phyloP scores from a whole-genome alignment of 2,329 filamentous ascomycete species.

The Lachnellula subtilissima region DNA sequence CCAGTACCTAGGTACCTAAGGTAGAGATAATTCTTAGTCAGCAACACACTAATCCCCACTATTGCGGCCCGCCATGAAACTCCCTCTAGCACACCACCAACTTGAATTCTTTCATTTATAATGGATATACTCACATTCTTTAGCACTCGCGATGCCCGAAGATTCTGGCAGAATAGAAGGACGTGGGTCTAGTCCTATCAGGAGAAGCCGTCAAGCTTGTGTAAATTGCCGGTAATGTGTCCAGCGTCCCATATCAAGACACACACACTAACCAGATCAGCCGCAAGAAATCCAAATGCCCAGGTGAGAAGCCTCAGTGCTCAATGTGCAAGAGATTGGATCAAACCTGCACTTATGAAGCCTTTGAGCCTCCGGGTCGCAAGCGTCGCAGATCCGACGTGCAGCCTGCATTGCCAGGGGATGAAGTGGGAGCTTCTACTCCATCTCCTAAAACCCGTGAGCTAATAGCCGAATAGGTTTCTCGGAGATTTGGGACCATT shows the following conservation, averaged over 20 bases:
- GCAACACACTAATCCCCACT: too few species aligned
- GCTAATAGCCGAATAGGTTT: conserved; percentile 2
- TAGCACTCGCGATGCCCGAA: not conserved
- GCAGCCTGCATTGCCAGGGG: not conserved
- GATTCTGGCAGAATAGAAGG: not conserved
- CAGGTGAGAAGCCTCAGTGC: conserved; percentile 15
- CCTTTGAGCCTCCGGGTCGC: not conserved
- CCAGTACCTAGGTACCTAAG: too few species aligned
- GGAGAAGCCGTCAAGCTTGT: conserved; percentile 11
- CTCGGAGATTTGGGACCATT: conserved; percentile 15
- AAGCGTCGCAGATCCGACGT: conserved; percentile 9
- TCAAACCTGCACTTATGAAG: conserved; percentile 12
- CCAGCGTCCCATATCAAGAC: not conserved
- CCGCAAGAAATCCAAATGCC: conserved; percentile 19
- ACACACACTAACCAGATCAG: conserved; percentile 3
- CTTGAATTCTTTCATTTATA: not conserved
- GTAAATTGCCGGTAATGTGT: conserved; percentile 15
- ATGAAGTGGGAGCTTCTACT: conserved; percentile 3
- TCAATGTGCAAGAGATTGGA: conserved; percentile 12
- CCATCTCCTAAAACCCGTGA: not conserved
- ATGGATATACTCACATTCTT: not conserved
- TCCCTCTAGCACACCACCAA: not conserved
- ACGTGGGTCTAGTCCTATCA: not conserved
- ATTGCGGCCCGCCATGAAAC: not conserved
- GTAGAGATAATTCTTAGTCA: too few species aligned